phyloP scores from a whole-genome alignment of 352 stramenopile genomes.

The Pythium coloratum region DNA sequence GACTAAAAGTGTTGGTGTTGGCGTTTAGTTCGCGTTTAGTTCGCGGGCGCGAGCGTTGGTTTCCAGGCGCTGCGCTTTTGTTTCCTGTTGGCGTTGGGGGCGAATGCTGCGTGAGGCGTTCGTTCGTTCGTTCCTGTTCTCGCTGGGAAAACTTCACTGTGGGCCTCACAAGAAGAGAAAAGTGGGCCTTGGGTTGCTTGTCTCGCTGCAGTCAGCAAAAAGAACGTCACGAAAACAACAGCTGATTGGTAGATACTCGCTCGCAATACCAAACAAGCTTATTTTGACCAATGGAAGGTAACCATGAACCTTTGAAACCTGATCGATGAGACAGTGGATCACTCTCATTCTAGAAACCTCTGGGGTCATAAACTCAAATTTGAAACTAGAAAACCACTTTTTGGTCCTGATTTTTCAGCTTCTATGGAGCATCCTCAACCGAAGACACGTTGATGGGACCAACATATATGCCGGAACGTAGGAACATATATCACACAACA shows the following conservation, averaged over 20 bases:
- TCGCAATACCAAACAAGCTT: background rate
- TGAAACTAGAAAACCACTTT: slow-evolving; percentile 1
- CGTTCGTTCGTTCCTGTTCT: slow-evolving; percentile 21
- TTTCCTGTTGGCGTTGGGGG: background rate
- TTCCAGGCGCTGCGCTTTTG: background rate
- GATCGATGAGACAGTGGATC: slow-evolving; percentile 21
- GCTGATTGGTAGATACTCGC: slow-evolving; percentile 8
- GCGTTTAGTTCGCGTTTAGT: slow-evolving; percentile 21
- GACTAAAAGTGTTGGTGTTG: slow-evolving; percentile 1
- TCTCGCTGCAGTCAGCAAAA: slow-evolving; percentile 24
- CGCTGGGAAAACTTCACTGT: slow-evolving; percentile 6
- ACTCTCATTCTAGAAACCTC: slow-evolving; percentile 11
- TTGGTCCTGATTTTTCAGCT: background rate
- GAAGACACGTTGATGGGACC: background rate
- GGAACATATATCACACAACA: background rate
- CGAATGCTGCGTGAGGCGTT: slow-evolving; percentile 10
- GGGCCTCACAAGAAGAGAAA: slow-evolving; percentile 6
- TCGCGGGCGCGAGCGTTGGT: slow-evolving; percentile 2
- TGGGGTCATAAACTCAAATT: slow-evolving; percentile 4
- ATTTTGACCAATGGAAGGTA: slow-evolving; percentile 1
- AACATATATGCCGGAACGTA: slow-evolving; percentile 4
- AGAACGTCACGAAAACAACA: slow-evolving; percentile 1
- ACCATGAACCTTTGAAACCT: slow-evolving; percentile 12
- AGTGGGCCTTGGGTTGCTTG: slow-evolving; percentile 14
- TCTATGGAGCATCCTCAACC: background rate